A percentile compares a stretch with the other conserved stretches of the same genome.
These are phyloP conservation scores for Fusarium incarnatum DNA, from an alignment of 2,329 filamentous ascomycete genomes.

Conservation along the genomic window DNA sequence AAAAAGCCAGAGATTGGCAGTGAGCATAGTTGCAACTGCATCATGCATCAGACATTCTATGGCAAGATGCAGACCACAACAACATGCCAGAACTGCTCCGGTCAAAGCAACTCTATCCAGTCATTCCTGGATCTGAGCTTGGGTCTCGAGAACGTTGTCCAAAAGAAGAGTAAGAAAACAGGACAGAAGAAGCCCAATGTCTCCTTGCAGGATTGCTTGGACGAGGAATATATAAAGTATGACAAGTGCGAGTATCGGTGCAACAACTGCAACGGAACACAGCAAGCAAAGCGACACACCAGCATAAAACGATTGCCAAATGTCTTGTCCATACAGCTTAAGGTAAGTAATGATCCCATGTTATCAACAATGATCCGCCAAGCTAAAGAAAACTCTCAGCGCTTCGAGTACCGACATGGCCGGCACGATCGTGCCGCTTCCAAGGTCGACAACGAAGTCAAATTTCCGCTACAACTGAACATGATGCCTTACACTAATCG, in stretches of 20 bases:
- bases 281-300: slow-evolving; percentile 85
- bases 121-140: slow-evolving; percentile 92
- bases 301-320: slow-evolving; percentile 88
- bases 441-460: slow-evolving; percentile 88
- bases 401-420: slow-evolving; percentile 79
- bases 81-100: slow-evolving; percentile 88
- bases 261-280: slow-evolving; percentile 78
- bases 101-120: slow-evolving; percentile 84
- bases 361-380: neutral
- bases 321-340: slow-evolving; percentile 91
- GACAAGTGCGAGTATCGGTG: slow-evolving; percentile 94
- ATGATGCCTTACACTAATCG: slow-evolving; percentile 90
- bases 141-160: slow-evolving; percentile 80
- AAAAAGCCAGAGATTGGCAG: slow-evolving; percentile 70
- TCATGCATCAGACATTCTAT: slow-evolving; percentile 94
- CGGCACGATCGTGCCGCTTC: slow-evolving; percentile 75
- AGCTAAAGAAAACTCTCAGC: slow-evolving; percentile 51
- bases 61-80: slow-evolving; percentile 91
- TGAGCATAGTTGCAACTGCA: slow-evolving; percentile 81
- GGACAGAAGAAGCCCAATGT: slow-evolving; percentile 58
- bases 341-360: slow-evolving; percentile 65
- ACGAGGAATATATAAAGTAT: slow-evolving; percentile 84
- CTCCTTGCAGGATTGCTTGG: slow-evolving; percentile 79
- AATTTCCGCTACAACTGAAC: slow-evolving; percentile 87
- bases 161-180: slow-evolving; percentile 70